Evolutionary conservation across 495 filamentous ascomycete species (phyloP).

Genomic region (Aspergillus sclerotiicarbonarius): DNA sequence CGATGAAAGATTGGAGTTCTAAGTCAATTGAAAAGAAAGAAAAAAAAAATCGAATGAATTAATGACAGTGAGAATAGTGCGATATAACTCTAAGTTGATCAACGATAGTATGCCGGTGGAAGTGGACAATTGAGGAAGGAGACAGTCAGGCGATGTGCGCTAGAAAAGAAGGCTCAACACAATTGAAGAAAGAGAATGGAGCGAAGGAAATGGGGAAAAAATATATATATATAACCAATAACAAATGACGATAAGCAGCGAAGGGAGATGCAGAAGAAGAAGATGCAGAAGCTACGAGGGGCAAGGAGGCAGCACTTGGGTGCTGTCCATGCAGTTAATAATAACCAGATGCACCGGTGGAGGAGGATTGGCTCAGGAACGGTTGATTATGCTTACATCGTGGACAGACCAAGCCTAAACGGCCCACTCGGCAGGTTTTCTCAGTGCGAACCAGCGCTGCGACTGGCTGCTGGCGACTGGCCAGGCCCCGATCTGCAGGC

Average conservation of each 20-base stretch:
- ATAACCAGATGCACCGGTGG: too few relatives aligned
- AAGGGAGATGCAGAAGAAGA: conserved; percentile 8
- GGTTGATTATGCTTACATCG: background rate
- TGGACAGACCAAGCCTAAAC: background rate
- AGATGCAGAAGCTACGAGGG: background rate
- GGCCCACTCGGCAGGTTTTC: conserved; percentile 8
- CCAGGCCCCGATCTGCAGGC: conserved; percentile 1
- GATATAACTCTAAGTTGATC: background rate
- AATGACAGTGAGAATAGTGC: background rate
- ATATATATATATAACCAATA: background rate
- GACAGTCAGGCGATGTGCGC: conserved; percentile 2
- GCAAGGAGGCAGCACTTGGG: background rate
- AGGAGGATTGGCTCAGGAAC: background rate
- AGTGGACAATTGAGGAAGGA: background rate
- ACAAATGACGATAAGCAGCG: background rate
- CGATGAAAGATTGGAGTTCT: conserved; percentile 21
- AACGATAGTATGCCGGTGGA: background rate
- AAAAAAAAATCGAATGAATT: too few relatives aligned
- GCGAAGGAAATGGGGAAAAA: conserved; percentile 12
- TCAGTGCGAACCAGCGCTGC: background rate
- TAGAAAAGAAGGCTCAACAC: conserved; percentile 16
- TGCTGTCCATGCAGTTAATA: background rate
- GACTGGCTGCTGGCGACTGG: background rate
- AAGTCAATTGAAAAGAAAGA: background rate
- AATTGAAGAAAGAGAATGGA: conserved; percentile 13